Base-by-base conservation (phyloP, 176 grass and related monocot species). In the Aegilops sharonensis region DNA sequence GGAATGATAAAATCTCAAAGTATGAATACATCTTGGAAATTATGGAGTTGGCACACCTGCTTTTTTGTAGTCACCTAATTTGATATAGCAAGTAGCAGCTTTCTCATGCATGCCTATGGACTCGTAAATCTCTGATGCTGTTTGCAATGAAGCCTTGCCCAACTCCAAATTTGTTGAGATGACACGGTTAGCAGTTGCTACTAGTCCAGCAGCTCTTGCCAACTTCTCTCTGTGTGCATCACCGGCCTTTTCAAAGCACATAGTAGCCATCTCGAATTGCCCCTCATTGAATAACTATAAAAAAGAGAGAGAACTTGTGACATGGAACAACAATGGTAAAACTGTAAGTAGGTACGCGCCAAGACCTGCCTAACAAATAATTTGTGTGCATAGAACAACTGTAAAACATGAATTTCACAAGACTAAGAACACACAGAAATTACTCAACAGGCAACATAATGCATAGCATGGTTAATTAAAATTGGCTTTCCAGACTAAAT, bases 181-280 rank as follows among this genome's bases (percentile, higher is more conserved):
- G 25, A 91, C 39, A 48, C 72, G 91, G 5, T 98, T 93, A 73
- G 91, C 93, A 43, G 68, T 89, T 14, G 87, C 80, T 62, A 91
- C 25, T 62, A 98, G 95, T 24, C 95, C 93, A 31, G 95, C 85
- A 52, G 93, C 93, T 88, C 77, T 92, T 32, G 95, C 91, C 89
- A 91, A 90, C 34, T 92, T 98, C 78, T 90, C 93, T 64, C 73
- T 85, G n/a, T 91, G 65, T 13, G 50, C 76, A 84, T 95, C 95
- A 77, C 95, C 95, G 21, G 91, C 93, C 83, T 93, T 95, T 74
- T 93, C 95, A 57, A 98, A 98, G 50, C 95, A 98, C 89, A 98
- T 87, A 18, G 82, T 87, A 13, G 95, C 95, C 82, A 95, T 93
- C 85, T 98, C 95, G 90, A 89, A 98, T n/a, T 95, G 87, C 25